Percentiles rank a stretch among this genome's conserved stretches.
Conservation (phyloP, 2,329 filamentous ascomycete genomes). For the Aspergillus sp. region DNA sequence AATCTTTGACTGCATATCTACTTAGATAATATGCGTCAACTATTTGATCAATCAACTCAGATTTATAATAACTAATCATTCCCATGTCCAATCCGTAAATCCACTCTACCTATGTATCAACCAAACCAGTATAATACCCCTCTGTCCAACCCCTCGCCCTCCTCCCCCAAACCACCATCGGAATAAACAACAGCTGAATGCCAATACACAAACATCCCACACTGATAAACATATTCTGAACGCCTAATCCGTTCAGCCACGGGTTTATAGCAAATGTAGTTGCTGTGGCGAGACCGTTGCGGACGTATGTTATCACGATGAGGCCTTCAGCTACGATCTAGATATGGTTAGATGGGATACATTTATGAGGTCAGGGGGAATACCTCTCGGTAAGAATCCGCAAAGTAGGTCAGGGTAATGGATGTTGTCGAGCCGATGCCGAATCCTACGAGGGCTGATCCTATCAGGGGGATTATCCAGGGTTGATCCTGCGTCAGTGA, state of each 20-base stretch:
- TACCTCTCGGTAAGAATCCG: slow-evolving; percentile 6
- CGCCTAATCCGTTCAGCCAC: slow-evolving; percentile 2
- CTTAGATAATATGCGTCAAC: too few relatives aligned
- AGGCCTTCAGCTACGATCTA: not conserved
- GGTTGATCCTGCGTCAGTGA: slow-evolving; percentile 2
- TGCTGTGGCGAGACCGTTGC: slow-evolving; percentile 3
- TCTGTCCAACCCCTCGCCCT: not conserved
- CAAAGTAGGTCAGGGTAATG: slow-evolving; percentile 3
- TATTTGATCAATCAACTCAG: too few relatives aligned
- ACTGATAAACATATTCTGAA: slow-evolving; percentile 5
- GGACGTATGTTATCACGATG: not conserved
- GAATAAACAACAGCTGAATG: not conserved
- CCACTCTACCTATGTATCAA: not conserved
- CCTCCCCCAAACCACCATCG: slow-evolving; percentile 5
- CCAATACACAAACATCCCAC: slow-evolving; percentile 1
- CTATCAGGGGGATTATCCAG: slow-evolving; percentile 4
- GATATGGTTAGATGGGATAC: not conserved
- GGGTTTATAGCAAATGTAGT: slow-evolving; percentile 2
- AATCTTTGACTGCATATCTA: too few relatives aligned
- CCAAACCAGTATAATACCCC: not conserved
- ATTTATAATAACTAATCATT: not conserved
- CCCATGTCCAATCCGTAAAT: not conserved
- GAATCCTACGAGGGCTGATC: slow-evolving; percentile 4
- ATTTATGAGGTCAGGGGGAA: not conserved
- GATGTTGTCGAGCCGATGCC: slow-evolving; percentile 3